Conservation (phyloP, 2,329 filamentous ascomycete species). For the Magnaporthiopsis incrustans region DNA sequence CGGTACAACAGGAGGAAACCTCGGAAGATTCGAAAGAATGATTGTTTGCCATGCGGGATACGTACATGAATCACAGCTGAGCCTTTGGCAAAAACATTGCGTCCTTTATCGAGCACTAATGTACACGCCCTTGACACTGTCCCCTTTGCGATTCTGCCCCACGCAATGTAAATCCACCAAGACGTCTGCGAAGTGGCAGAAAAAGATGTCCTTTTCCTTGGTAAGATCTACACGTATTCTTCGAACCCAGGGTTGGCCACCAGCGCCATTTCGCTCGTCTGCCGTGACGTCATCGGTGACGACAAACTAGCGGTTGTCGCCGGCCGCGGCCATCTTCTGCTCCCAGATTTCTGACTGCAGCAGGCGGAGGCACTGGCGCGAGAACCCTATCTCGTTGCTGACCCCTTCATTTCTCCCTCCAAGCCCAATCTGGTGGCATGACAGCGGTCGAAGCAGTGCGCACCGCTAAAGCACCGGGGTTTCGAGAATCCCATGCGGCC, state of each 20-base stretch:
- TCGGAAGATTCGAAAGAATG: too few relatives aligned
- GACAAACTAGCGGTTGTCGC: slow-evolving; percentile 48
- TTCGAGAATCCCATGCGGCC: slow-evolving; percentile 96
- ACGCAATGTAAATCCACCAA: slow-evolving; percentile 49
- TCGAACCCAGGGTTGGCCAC: slow-evolving; percentile 43
- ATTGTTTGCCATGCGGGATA: too few relatives aligned
- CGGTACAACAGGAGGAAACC: too few relatives aligned
- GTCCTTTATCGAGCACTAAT: slow-evolving; percentile 6
- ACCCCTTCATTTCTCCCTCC: slow-evolving; percentile 29
- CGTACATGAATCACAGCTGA: too few relatives aligned
- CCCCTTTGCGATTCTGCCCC: slow-evolving; percentile 45
- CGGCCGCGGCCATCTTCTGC: slow-evolving; percentile 43
- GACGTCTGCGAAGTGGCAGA: slow-evolving; percentile 48
- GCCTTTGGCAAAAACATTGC: not conserved
- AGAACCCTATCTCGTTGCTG: slow-evolving; percentile 28
- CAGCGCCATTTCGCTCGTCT: slow-evolving; percentile 51
- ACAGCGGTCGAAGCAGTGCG: slow-evolving; percentile 75
- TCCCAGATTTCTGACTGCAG: slow-evolving; percentile 23
- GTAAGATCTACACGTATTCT: slow-evolving; percentile 47
- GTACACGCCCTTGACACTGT: slow-evolving; percentile 41
- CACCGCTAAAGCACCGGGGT: slow-evolving; percentile 87
- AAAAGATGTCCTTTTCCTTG: slow-evolving; percentile 58
- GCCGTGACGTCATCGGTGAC: slow-evolving; percentile 47
- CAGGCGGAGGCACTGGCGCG: slow-evolving; percentile 28
- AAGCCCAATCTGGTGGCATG: slow-evolving; percentile 25